Evolutionary conservation across 371 early-diverging fungal species (phyloP).

Genomic region (Syncephalastrum monosporum): DNA sequence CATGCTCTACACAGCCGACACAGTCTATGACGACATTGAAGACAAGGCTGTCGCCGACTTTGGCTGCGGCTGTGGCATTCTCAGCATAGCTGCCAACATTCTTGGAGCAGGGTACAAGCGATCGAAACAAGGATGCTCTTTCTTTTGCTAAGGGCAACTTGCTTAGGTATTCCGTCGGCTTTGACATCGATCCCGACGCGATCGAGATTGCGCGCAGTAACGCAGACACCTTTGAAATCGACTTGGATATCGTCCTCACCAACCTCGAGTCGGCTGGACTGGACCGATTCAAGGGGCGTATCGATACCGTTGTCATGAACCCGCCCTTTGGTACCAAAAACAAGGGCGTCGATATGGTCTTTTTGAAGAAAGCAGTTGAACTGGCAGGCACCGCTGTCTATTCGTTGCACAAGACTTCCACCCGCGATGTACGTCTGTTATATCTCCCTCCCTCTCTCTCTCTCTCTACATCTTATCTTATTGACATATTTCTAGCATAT

Average conservation of each 20-base stretch:
- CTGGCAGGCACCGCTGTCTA: constrained; percentile 66
- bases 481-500: constrained; percentile 44
- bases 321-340: constrained; percentile 88
- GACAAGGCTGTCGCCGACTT: constrained; percentile 76
- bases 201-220: constrained; percentile 73
- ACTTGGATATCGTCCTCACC: constrained; percentile 58
- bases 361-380: constrained; percentile 72
- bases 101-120: constrained; percentile 54
- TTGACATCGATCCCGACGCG: constrained; percentile 84
- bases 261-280: constrained; percentile 37
- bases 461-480: no score
- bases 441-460: no score
- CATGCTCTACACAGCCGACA: constrained; percentile 81
- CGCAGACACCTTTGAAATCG: constrained; percentile 65
- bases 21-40: constrained; percentile 75
- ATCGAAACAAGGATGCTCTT: background rate
- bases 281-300: constrained; percentile 46
- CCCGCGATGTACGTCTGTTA: constrained; percentile 56
- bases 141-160: background rate
- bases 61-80: constrained; percentile 83
- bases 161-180: constrained; percentile 59
- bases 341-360: constrained; percentile 76
- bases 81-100: constrained; percentile 62
- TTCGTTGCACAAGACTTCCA: constrained; percentile 82
- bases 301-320: constrained; percentile 84